These are phyloP conservation scores for Debaryomyces singareniensis DNA, from an alignment of 1,139 yeast species.

Conservation along the genomic window DNA sequence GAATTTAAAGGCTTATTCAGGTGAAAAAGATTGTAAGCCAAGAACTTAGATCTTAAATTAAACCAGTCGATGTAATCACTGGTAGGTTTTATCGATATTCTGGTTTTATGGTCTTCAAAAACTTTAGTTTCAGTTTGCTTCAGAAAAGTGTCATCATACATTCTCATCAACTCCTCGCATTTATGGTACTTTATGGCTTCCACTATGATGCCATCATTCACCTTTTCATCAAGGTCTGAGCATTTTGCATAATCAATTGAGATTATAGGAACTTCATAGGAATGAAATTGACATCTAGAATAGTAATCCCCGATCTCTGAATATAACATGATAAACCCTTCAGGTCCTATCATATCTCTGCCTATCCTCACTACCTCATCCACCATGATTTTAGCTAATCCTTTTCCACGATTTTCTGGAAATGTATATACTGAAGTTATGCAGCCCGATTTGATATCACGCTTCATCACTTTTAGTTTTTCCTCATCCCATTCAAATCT, in stretches of 20 bases:
- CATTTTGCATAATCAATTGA: slow-evolving; percentile 1
- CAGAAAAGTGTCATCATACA: slow-evolving; percentile 16
- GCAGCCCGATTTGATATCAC: slow-evolving; percentile 39
- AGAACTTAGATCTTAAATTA: slow-evolving; percentile 35
- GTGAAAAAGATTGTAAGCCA: slow-evolving; percentile 24
- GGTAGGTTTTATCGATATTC: slow-evolving; percentile 26
- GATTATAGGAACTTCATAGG: slow-evolving; percentile 37
- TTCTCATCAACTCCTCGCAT: slow-evolving; percentile 20
- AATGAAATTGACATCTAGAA: slow-evolving; percentile 49
- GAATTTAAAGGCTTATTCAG: slow-evolving; percentile 15
- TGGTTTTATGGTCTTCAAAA: slow-evolving; percentile 18
- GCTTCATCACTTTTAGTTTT: slow-evolving; percentile 13
- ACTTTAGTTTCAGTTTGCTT: slow-evolving; percentile 13
- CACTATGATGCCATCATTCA: background rate
- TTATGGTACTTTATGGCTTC: slow-evolving; percentile 24
- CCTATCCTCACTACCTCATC: slow-evolving; percentile 33
- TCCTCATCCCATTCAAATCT: slow-evolving; percentile 13
- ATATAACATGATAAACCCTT: slow-evolving; percentile 49
- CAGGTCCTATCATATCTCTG: slow-evolving; percentile 20
- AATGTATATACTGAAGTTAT: slow-evolving; percentile 65
- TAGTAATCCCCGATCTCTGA: slow-evolving; percentile 73
- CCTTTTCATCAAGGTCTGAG: slow-evolving; percentile 1
- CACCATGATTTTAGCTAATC: slow-evolving; percentile 59
- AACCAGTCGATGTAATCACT: slow-evolving; percentile 37
- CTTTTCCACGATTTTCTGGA: slow-evolving; percentile 51